Evolutionary conservation across 2,329 filamentous ascomycete genomes (phyloP).

Genomic region (Fusarium incarnatum): DNA sequence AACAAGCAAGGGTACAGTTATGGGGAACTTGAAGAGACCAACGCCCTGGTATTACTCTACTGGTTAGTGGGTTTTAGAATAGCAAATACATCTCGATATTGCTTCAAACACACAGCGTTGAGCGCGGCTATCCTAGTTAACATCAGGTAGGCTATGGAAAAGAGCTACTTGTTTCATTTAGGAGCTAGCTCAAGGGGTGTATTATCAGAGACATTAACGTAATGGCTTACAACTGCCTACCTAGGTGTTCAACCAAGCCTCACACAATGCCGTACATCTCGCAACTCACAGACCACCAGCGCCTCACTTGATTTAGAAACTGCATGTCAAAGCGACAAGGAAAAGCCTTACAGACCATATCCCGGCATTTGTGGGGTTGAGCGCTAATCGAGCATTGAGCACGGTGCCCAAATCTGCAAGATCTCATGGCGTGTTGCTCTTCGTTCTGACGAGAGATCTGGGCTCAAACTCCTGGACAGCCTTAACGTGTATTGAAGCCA

Average conservation of each 20-base stretch:
- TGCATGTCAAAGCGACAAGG: conserved; percentile 17
- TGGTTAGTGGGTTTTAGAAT: neutral
- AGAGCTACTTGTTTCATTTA: neutral
- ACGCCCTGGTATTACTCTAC: neutral
- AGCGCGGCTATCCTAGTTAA: neutral
- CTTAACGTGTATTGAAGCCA: neutral
- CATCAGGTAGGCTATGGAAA: neutral
- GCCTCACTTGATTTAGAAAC: conserved; percentile 16
- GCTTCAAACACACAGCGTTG: neutral
- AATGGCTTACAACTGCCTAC: neutral
- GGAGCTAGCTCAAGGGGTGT: neutral
- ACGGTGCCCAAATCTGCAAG: conserved; percentile 13
- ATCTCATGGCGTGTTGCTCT: conserved; percentile 11
- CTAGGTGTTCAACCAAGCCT: neutral
- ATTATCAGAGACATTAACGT: neutral
- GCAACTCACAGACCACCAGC: conserved; percentile 28
- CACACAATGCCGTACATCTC: conserved; percentile 15
- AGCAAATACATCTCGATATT: neutral
- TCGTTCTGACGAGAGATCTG: conserved; percentile 6
- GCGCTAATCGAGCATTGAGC: conserved; percentile 18
- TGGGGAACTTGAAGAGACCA: conserved; percentile 21
- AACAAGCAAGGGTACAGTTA: conserved; percentile 34
- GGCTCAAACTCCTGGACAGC: conserved; percentile 19
- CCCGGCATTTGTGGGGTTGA: conserved; percentile 21
- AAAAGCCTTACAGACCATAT: neutral